A percentile compares a stretch with the other conserved stretches of the same genome.
Conservation (phyloP, 371 early-diverging fungal species). For the Apophysomyces ossiformis region DNA sequence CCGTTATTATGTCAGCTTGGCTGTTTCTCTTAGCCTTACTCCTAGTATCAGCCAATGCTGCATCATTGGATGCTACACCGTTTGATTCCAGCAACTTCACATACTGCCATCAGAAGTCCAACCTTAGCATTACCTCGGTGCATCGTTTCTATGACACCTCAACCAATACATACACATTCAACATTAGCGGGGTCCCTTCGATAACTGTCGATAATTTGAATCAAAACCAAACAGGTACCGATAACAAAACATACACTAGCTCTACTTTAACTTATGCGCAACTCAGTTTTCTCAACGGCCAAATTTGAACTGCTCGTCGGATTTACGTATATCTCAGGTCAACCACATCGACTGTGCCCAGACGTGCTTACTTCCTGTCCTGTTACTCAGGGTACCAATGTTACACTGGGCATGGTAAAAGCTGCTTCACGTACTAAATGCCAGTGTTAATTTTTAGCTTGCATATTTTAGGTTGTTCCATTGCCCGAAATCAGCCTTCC, state of each 20-base stretch:
- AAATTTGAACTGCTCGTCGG: background rate
- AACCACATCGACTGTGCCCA: slow-evolving; percentile 19
- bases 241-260: background rate
- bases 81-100: background rate
- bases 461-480: slow-evolving; percentile 15
- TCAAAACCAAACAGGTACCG: slow-evolving; percentile 1
- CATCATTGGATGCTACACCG: background rate
- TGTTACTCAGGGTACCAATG: slow-evolving; percentile 12
- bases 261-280: background rate
- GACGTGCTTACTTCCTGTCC: slow-evolving; percentile 22
- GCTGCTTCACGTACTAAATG: background rate
- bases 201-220: slow-evolving; percentile 2
- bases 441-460: background rate
- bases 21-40: background rate
- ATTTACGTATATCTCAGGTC: background rate
- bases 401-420: slow-evolving; percentile 24
- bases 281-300: background rate
- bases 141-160: background rate
- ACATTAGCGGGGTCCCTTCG: background rate
- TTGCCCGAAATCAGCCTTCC: slow-evolving; percentile 31
- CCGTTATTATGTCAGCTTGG: slow-evolving; percentile 4
- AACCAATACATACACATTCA: slow-evolving; percentile 1
- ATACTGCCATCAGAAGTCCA: background rate
- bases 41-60: background rate
- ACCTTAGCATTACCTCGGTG: background rate